Evolutionary conservation across 495 filamentous ascomycete species (phyloP).

Genomic region (Neurospora africana): DNA sequence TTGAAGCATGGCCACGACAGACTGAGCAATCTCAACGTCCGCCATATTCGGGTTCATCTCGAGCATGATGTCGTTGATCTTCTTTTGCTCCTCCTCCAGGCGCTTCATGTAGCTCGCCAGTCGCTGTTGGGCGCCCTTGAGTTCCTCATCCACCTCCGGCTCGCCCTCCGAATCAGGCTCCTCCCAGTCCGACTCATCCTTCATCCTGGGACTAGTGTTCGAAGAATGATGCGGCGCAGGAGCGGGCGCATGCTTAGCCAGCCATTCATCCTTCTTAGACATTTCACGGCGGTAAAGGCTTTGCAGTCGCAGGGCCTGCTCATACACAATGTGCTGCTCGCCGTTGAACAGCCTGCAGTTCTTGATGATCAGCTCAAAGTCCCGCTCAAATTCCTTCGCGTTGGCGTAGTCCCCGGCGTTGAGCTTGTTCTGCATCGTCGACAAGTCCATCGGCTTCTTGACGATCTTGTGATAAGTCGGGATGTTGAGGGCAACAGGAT

Average conservation of each 20-base stretch:
- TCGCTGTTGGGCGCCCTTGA: slow-evolving; percentile 7
- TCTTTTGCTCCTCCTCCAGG: slow-evolving; percentile 46
- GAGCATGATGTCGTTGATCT: slow-evolving; percentile 55
- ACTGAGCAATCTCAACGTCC: slow-evolving; percentile 45
- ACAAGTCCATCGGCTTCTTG: slow-evolving; percentile 92
- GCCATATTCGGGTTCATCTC: slow-evolving; percentile 57
- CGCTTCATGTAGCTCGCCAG: slow-evolving; percentile 22
- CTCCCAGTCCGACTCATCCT: slow-evolving; percentile 53
- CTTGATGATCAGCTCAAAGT: slow-evolving; percentile 71
- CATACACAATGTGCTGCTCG: slow-evolving; percentile 57
- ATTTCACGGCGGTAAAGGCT: slow-evolving; percentile 64
- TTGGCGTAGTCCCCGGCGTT: slow-evolving; percentile 71
- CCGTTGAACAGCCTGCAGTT: slow-evolving; percentile 94
- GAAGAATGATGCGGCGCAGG: slow-evolving; percentile 27
- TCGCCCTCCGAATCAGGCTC: slow-evolving; percentile 30
- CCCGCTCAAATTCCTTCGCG: slow-evolving; percentile 73
- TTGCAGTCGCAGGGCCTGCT: slow-evolving; percentile 59
- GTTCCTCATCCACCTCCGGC: slow-evolving; percentile 18
- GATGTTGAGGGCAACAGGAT: slow-evolving; percentile 90
- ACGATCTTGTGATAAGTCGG: slow-evolving; percentile 86
- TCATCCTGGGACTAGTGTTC: slow-evolving; percentile 21
- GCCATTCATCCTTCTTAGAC: slow-evolving; percentile 61
- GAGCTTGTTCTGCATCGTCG: slow-evolving; percentile 65
- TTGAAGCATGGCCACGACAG: slow-evolving; percentile 36
- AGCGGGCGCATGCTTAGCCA: slow-evolving; percentile 58